These are phyloP conservation scores for Strobilomyces dryophilus DNA, from an alignment of 768 basidiomycete species.

Conservation along the genomic window DNA sequence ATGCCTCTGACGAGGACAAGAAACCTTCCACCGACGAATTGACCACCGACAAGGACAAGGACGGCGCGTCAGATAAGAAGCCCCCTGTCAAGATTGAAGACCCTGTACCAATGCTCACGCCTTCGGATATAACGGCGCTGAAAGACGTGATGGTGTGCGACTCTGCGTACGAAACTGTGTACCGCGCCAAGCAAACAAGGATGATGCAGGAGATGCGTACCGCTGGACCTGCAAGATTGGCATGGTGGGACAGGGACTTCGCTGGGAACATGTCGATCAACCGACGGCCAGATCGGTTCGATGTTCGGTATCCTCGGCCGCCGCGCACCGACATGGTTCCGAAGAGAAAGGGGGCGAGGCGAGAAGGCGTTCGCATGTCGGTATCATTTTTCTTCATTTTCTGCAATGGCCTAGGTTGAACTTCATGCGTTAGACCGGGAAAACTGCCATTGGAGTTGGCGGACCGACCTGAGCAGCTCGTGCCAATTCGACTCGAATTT, in stretches of 20 bases:
- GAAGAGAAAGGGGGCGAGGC: slow-evolving; percentile 49
- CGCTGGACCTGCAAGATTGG: slow-evolving; percentile 39
- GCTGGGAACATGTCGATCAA: slow-evolving; percentile 31
- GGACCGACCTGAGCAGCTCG: slow-evolving; percentile 71
- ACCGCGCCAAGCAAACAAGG: slow-evolving; percentile 47
- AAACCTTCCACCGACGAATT: slow-evolving; percentile 11
- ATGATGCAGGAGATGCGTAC: slow-evolving; percentile 47
- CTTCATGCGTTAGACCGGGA: slow-evolving; percentile 46
- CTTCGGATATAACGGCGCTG: slow-evolving; percentile 32
- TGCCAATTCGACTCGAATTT: slow-evolving; percentile 94
- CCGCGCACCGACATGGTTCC: slow-evolving; percentile 31
- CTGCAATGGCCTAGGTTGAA: not conserved
- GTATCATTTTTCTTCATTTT: slow-evolving; percentile 31
- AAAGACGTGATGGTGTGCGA: slow-evolving; percentile 37
- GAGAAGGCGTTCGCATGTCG: slow-evolving; percentile 75
- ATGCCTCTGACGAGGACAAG: slow-evolving; percentile 24
- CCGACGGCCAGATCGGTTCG: slow-evolving; percentile 39
- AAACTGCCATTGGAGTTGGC: slow-evolving; percentile 53
- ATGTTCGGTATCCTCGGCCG: slow-evolving; percentile 53
- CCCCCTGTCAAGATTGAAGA: slow-evolving; percentile 19
- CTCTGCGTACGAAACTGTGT: slow-evolving; percentile 43
- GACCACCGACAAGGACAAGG: slow-evolving; percentile 17
- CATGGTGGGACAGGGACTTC: slow-evolving; percentile 65
- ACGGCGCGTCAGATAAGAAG: slow-evolving; percentile 13
- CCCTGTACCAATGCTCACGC: slow-evolving; percentile 24